Percentiles rank a stretch among this genome's conserved stretches.
phyloP scores from a whole-genome alignment of 139 green algal genomes.

The Chlorella sp. region DNA sequence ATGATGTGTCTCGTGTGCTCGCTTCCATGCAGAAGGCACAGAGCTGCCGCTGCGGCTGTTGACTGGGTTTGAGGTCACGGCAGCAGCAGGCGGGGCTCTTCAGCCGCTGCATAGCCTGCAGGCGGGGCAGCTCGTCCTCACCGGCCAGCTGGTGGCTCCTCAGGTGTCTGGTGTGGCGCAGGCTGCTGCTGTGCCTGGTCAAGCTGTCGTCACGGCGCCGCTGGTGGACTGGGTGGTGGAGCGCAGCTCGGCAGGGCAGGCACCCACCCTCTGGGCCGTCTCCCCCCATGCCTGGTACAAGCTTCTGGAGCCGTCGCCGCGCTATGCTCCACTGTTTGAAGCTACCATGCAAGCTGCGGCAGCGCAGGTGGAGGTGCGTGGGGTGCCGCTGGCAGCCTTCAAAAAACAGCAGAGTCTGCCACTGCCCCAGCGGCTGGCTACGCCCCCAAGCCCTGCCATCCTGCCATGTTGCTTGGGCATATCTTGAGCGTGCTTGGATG shows the following conservation, averaged over 20 bases:
- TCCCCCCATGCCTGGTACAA: conserved; percentile 38
- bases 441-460: too few relatives aligned
- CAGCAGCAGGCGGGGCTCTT: neutral
- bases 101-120: neutral
- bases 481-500: too few relatives aligned
- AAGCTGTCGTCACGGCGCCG: neutral
- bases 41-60: conserved; percentile 45
- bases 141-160: neutral
- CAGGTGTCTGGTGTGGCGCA: neutral
- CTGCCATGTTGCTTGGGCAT: neutral
- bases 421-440: neutral
- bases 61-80: conserved; percentile 18
- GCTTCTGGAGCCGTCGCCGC: conserved; percentile 1
- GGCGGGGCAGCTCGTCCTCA: conserved; percentile 1
- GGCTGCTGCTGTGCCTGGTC: neutral
- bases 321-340: conserved; percentile 16
- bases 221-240: conserved; percentile 46
- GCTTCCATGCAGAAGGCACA: conserved; percentile 32
- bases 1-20: too few relatives aligned
- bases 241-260: neutral
- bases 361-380: neutral
- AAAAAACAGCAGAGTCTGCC: neutral
- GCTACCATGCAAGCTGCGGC: neutral
- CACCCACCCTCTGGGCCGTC: conserved; percentile 28
- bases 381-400: neutral